These are phyloP conservation scores for Coemansia sp. DNA, from an alignment of 192 early-diverging fungal genomes.

Conservation along the genomic window DNA sequence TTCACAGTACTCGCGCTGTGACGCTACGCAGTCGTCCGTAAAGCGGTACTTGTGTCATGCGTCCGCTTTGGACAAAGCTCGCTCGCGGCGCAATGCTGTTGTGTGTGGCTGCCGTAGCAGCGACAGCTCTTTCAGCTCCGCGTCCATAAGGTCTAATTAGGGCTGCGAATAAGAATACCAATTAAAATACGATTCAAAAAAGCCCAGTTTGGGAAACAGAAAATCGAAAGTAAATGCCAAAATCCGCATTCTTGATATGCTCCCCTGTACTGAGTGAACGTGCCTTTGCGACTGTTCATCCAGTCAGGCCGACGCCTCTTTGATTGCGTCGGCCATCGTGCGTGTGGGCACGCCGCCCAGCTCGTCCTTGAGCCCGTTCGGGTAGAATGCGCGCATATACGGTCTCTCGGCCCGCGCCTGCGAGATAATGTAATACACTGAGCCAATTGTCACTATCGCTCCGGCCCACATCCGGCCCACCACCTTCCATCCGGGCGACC, in stretches of 20 bases:
- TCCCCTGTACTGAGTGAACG: too few relatives aligned
- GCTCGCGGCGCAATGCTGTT: not conserved
- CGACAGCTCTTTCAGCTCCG: not conserved
- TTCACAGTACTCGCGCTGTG: conserved; percentile 43
- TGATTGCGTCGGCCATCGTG: conserved; percentile 31
- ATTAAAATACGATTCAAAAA: too few relatives aligned
- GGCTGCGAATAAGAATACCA: too few relatives aligned
- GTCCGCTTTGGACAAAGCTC: conserved; percentile 31
- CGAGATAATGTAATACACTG: conserved; percentile 57
- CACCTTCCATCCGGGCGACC: conserved; percentile 56
- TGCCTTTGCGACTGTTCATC: too few relatives aligned
- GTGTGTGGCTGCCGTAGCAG: conserved; percentile 7
- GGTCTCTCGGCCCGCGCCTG: conserved; percentile 59
- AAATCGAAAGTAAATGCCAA: too few relatives aligned
- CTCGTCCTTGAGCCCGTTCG: conserved; percentile 66
- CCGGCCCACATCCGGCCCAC: conserved; percentile 59
- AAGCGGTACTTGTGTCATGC: conserved; percentile 53
- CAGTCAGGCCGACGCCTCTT: conserved; percentile 24
- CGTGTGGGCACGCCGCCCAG: conserved; percentile 52
- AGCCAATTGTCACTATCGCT: conserved; percentile 55
- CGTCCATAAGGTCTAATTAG: not conserved
- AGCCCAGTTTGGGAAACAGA: too few relatives aligned
- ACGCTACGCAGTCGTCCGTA: conserved; percentile 55
- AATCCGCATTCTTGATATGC: too few relatives aligned
- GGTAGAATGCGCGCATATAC: conserved; percentile 64